Percentiles rank a stretch among this genome's conserved stretches.
Evolutionary conservation across 2,329 filamentous ascomycete genomes (phyloP).

Genomic region (Penicillium palitans): DNA sequence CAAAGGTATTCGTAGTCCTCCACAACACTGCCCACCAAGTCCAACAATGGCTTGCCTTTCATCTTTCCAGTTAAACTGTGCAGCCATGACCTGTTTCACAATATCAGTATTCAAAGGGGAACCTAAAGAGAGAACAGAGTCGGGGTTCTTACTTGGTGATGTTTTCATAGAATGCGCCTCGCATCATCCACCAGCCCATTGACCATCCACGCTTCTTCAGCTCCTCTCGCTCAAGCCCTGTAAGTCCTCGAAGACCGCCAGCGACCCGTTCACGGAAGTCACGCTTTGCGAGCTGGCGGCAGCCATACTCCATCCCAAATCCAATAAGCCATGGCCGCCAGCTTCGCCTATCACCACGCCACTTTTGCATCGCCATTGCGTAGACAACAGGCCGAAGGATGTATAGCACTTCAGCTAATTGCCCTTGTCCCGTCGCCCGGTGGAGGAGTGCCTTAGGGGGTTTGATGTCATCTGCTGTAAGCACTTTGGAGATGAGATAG

Average conservation of each 20-base stretch:
- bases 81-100: slow-evolving; percentile 53
- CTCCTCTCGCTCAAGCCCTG: slow-evolving; percentile 85
- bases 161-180: slow-evolving; percentile 95
- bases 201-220: slow-evolving; percentile 84
- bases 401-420: slow-evolving; percentile 85
- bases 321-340: slow-evolving; percentile 94
- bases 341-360: slow-evolving; percentile 68
- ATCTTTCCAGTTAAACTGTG: slow-evolving; percentile 72
- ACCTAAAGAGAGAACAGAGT: background rate
- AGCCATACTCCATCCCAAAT: slow-evolving; percentile 79
- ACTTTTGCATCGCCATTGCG: slow-evolving; percentile 75
- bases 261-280: slow-evolving; percentile 64
- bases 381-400: slow-evolving; percentile 88
- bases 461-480: slow-evolving; percentile 96
- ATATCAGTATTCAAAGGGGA: slow-evolving; percentile 25
- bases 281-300: slow-evolving; percentile 76
- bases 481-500: slow-evolving; percentile 84
- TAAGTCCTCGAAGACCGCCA: slow-evolving; percentile 72
- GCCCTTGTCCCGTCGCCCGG: slow-evolving; percentile 68
- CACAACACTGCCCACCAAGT: slow-evolving; percentile 78
- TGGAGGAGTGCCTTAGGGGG: slow-evolving; percentile 85
- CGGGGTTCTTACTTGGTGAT: slow-evolving; percentile 64
- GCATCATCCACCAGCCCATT: slow-evolving; percentile 94
- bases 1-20: slow-evolving; percentile 98
- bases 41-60: slow-evolving; percentile 70